Evolutionary conservation across 176 grass and related monocot genomes (phyloP), one percentile per base, ranked within the genome.

Genomic region (Zea mays): DNA sequence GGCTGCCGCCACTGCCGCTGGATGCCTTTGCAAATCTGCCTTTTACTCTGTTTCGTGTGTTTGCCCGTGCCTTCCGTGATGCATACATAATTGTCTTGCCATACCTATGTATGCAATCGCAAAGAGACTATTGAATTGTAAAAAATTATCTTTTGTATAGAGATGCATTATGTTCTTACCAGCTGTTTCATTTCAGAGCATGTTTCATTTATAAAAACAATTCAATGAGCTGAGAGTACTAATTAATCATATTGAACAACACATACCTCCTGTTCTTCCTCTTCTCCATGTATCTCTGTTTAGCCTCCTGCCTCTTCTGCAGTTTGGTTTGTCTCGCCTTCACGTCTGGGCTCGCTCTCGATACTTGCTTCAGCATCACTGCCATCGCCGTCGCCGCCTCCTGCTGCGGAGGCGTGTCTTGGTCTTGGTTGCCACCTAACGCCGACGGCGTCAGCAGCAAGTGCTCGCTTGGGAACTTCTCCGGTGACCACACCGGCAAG

Each of bases 1-100:
- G 56, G n/a, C n/a, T 5, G 13, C n/a, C 12, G 13, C 8, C 47
- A 42, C 1, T 51, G 48, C 63, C 15, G 7, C 40, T 74, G 14
- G 58, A 20, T 1, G 67, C 65, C 60, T 83, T 87, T 27, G 69
- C 79, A 77, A 87, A 87, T 21, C 85, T 75, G n/a, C 85, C 85
- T 39, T 65, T 82, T 7, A 87, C 79, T 15, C 79, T 73, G 27
- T 72, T 82, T 42, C 85, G 46, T 1, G 66, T 82, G 15, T 87
- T 79, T 40, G 85, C 85, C 60, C 65, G 77, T 5, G 44, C 79
- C 74, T 87, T 87, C 4, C 85, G 73, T 7, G 85, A 87, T 16
- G 54, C 67, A 14, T 82, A 87, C 65, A 76, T 87, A 56, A 87
- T 73, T 79, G 78, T 66, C 73, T 78, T 87, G 5, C 40, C 56